These are phyloP conservation scores for Gynostemma pentaphyllum DNA, from an alignment of 306 rosid genomes.

Conservation along the genomic window DNA sequence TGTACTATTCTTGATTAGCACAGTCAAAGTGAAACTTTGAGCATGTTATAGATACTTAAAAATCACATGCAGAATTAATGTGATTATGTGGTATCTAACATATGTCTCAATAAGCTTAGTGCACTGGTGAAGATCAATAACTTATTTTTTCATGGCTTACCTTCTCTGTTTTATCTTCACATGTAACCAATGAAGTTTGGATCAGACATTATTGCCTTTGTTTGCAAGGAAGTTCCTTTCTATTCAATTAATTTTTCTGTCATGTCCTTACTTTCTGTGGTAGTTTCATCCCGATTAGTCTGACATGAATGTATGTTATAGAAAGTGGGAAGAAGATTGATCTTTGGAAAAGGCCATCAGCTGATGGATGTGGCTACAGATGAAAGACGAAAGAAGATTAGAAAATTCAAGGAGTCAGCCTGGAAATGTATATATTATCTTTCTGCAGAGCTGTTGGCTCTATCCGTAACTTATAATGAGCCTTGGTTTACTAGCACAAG, in stretches of 20 bases:
- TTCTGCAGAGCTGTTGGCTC: conserved; percentile 70
- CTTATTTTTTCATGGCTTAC: background rate
- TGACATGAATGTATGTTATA: conserved; percentile 27
- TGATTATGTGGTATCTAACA: background rate
- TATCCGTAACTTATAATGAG: conserved; percentile 61
- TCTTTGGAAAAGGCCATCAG: conserved; percentile 55
- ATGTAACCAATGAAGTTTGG: background rate
- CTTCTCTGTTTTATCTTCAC: background rate
- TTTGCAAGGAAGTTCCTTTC: background rate
- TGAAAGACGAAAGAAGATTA: conserved; percentile 56
- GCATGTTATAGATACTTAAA: background rate
- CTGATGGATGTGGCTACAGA: conserved; percentile 29
- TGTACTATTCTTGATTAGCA: background rate
- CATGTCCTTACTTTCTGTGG: background rate
- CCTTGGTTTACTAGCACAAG: conserved; percentile 77
- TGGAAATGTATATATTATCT: conserved; percentile 85
- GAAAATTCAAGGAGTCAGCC: conserved; percentile 89
- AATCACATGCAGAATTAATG: background rate
- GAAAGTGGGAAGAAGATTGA: conserved; percentile 55
- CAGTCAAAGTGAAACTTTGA: background rate
- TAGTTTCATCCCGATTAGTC: conserved; percentile 4
- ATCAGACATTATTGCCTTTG: background rate
- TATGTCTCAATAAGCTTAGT: background rate
- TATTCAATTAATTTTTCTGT: background rate
- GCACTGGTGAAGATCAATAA: background rate